Base-by-base conservation (phyloP, 768 basidiomycete genomes). In the Naganishia kalamii region DNA sequence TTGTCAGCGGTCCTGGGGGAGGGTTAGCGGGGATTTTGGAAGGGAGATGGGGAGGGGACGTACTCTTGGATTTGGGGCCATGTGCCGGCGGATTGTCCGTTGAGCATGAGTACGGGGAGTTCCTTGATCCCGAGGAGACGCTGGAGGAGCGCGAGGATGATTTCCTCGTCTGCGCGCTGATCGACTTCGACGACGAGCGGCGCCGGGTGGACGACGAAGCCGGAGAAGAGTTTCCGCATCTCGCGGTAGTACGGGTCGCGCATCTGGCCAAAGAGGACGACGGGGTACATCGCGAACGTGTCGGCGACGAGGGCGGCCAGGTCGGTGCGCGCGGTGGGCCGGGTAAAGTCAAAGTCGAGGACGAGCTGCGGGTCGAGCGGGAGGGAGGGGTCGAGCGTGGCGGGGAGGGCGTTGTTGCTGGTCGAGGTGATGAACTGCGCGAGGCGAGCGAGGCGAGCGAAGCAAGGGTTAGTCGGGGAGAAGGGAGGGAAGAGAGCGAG, bases 221-320 rank as follows among this genome's bases (percentile, higher is more conserved):
- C 70, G 1, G 73, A 62, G 4, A 78, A 64, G 60, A 76, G 69
- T 51, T 71, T 71, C 52, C 72, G 70, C 61, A 78, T 70, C 62
- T 78, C 75, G 11, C 77, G 68, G 51, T 76, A 74, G 68, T 70
- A 74, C 23, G 77, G 77, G 61, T 78, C 77, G 13, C 77, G 72
- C 77, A 78, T 76, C 37, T 71, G 70, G 50, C 77, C 77, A 40
- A 78, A 54, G 44, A 78, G 68, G 51, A 78, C 69, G 41, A 78
- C 41, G 21, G 77, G 77, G 68, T 72, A 76, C 50, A 75, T 60
- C 30, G 68, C 61, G 64, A 72, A 70, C 62, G 74, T 70, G 54
- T 78, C 75, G 25, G 68, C 62, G 29, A 69, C 63, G n/a, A 78
- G 70, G 7, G 75, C 65, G 11, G 63, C 66, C 41, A 78, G 66